Base-by-base conservation (phyloP, 192 early-diverging fungal genomes). In the Diversispora epigaea region DNA sequence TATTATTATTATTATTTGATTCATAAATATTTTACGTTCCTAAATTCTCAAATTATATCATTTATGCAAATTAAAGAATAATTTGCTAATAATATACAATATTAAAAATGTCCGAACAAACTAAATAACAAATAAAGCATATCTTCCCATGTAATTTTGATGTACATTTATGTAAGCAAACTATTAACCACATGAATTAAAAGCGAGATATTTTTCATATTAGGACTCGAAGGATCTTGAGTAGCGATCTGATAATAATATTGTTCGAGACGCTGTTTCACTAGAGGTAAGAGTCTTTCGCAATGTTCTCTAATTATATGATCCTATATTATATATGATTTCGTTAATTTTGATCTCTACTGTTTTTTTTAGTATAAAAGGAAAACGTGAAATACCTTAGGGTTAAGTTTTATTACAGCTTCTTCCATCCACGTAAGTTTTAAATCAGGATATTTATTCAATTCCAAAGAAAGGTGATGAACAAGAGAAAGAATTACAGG, bases 401-500 rank as follows among this genome's bases (percentile, higher is more conserved):
- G 79, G 54, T 77, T 63, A 19, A 83, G 50, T 25, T 82, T 71
- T 17, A 63, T 25, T 11, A 77, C 10, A 21, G 73, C 67, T 12
- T 76, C 74, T 50, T 68, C 66, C 22, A 76, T 47, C 78, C 78
- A 76, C 17, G 44, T 22, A 11, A 68, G 43, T 43, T 68, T 68
- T 44, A 76, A 49, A 25, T 76, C 74, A 14, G 46, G 21, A 19
- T 55, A 62, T 45, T 66, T 58, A 46, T 54, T 55, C 43, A 76
- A 19, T 17, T 79, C 80, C 12, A 79, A 76, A 7, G 81, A 76
- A 9, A 85, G 73, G 32, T 85, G 77, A 49, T 83, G 84, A 17
- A 82, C 62, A 40, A 85, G 67, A 0, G 84, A 82, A 44, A 85
- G 55, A 12, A 85, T 60, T 6, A 85, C 84, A 19, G 81, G 81